A percentile compares a stretch with the other conserved stretches of the same genome.
phyloP scores from a whole-genome alignment of 2,329 filamentous ascomycete genomes.

The Tolypocladium endophyticum region DNA sequence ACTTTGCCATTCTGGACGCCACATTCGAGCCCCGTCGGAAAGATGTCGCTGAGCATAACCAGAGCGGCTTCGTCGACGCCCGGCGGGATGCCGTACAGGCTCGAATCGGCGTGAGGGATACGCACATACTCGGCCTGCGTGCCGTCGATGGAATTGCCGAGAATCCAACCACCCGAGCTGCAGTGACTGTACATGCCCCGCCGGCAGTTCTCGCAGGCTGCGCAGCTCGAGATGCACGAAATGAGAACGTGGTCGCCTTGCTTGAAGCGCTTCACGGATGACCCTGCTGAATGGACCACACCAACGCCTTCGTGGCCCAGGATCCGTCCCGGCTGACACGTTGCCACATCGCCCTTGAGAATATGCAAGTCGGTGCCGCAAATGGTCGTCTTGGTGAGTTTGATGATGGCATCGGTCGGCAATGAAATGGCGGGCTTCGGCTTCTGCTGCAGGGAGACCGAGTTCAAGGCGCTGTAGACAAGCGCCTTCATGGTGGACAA shows the following conservation, averaged over 20 bases:
- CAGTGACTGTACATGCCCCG: constrained; percentile 42
- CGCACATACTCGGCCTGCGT: constrained; percentile 48
- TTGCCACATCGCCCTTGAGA: constrained; percentile 40
- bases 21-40: constrained; percentile 45
- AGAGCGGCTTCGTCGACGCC: constrained; percentile 29
- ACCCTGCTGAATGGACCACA: constrained; percentile 31
- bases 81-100: constrained; percentile 31
- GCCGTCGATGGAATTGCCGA: constrained; percentile 42
- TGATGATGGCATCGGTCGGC: constrained; percentile 38
- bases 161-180: constrained; percentile 40
- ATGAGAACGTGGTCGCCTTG: constrained; percentile 42
- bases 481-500: constrained; percentile 32
- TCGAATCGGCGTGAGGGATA: constrained; percentile 37
- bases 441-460: constrained; percentile 27
- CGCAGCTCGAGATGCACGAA: constrained; percentile 39
- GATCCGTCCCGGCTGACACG: constrained; percentile 30
- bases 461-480: constrained; percentile 25
- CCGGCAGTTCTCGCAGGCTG: constrained; percentile 38
- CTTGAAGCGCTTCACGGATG: constrained; percentile 32
- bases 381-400: constrained; percentile 35
- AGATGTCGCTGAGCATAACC: constrained; percentile 44
- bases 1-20: constrained; percentile 41
- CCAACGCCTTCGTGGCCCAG: constrained; percentile 46
- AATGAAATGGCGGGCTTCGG: constrained; percentile 28
- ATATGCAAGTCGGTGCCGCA: constrained; percentile 49